Evolutionary conservation across 768 basidiomycete genomes (phyloP), one percentile per base, ranked within the genome.

Genomic region (Leccinum longicurvipes): DNA sequence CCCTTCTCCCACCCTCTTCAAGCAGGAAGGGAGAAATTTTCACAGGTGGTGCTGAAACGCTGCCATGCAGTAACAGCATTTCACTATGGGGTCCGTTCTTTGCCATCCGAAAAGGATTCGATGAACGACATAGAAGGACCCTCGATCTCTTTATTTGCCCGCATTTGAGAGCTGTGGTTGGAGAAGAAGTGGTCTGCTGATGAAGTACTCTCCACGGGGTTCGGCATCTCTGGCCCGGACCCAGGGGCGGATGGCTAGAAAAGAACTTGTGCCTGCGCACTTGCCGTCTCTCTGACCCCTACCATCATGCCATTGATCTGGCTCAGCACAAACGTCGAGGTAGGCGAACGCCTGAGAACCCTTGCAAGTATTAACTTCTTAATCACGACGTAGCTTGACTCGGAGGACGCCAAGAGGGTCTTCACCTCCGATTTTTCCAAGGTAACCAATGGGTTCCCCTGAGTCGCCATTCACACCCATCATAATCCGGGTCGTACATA

Each of bases 361-460:
- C 17, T 10, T 10, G 8, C n/a, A 25, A 27, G 27, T 3, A 9
- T 34, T 52, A n/a, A 59, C 36, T 39, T 10, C 23, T 24, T 25
- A 24, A 34, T 23, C 12, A 24, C 29, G 19, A 46, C 29, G 34
- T 41, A 64, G 59, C 12, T 63, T 10, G 53, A 53, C 10, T 65
- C 64, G 36, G 63, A 63, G 25, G 62, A 65, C 24, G 72, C 70
- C 46, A 67, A 65, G 32, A 74, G 72, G 58, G 65, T 61, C 6
- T 76, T 77, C 52, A 61, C 71, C 28, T 70, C 77, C 15, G 79
- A 84, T 57, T 82, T 87, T 63, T 83, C 84, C 50, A 79, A 82
- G 76, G 85, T 82, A 59, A 39, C 21, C 62, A 53, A 17, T 29
- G 45, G 24, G n/a, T 8, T 19, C 23, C n/a, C n/a, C 10, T 41